phyloP scores from a whole-genome alignment of 495 filamentous ascomycete species.

The Sporormia fimetaria region DNA sequence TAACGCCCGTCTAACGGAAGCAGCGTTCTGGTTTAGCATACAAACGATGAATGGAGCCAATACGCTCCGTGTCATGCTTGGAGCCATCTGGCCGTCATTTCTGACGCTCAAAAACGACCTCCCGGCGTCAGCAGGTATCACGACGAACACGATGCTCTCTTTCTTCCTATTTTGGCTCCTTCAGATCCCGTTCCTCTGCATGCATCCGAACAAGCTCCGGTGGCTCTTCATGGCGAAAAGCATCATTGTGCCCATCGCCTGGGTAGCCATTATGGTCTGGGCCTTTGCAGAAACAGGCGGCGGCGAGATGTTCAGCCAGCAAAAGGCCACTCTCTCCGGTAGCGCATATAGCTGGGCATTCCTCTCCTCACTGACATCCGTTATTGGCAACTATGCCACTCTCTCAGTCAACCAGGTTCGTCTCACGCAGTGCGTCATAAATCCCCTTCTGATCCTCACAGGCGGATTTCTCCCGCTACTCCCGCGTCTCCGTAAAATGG shows the following conservation, averaged over 20 bases:
- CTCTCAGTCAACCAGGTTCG: conserved; percentile 27
- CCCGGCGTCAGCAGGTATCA: conserved; percentile 47
- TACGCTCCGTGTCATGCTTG: conserved; percentile 53
- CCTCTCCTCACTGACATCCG: conserved; percentile 23
- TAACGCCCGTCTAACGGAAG: too few relatives aligned
- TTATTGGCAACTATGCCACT: conserved; percentile 30
- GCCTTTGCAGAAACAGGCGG: conserved; percentile 40
- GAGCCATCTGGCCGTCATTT: conserved; percentile 48
- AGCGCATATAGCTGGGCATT: conserved; percentile 34
- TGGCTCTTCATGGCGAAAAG: conserved; percentile 51
- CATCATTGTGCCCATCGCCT: conserved; percentile 41
- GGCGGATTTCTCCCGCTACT: conserved; percentile 50
- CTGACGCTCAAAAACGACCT: conserved; percentile 27
- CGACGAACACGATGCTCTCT: conserved; percentile 50
- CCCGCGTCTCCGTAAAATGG: conserved; percentile 37
- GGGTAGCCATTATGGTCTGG: conserved; percentile 45
- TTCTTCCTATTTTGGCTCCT: conserved; percentile 53
- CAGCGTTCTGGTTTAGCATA: conserved; percentile 63
- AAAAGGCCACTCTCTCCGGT: conserved; percentile 35
- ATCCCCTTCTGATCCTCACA: background rate
- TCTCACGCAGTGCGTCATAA: background rate
- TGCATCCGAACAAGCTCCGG: conserved; percentile 46
- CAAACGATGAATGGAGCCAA: conserved; percentile 57
- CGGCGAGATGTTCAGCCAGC: conserved; percentile 36
- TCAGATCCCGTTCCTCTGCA: conserved; percentile 44